Base-by-base conservation (phyloP, 2,329 filamentous ascomycete genomes). In the Penicillium sp. region DNA sequence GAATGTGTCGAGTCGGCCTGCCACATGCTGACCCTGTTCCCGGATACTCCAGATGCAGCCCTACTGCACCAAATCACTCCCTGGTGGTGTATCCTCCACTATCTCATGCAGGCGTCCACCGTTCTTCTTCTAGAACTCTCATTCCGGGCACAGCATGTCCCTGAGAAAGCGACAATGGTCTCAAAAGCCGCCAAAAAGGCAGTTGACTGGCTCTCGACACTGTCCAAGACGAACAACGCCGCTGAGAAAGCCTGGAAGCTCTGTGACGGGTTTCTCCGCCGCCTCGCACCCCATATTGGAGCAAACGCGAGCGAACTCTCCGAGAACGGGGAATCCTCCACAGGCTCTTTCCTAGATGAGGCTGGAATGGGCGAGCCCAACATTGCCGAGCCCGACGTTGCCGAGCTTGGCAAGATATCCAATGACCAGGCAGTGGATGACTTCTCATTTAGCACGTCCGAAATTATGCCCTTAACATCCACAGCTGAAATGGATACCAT, bases 51-150 rank as follows among this genome's bases (percentile, higher is more conserved):
- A 12, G 70, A 73, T 43, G 61, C 67, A 6, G 57, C 63, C 6
- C 55, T 67, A 0, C 57, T 76, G 9, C 64, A 73, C 47, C 64
- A 62, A 15, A 61, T 68, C 13, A 68, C 69, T 1, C 71, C 71
- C 12, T 76, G 73, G 73, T 75, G 72, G 71, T 72, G 66, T 52
- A 66, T 72, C 13, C 59, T 75, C 12, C 72, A 75, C 51, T 72
- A 70, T 45, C 59, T 75, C 6, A 73, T 75, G 62, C 73, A 75
- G 57, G 67, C 73, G 12, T 66, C 68, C 0, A 70, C 69, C 2
- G 64, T 76, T 1, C 63, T 75, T 18, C 65, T 75, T n/a, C 61
- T 75, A 12, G 73, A 75, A 46, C 62, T 75, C 9, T 62, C 71
- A 12, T 74, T 72, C 41, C 58, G 64, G 25, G 65, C 65, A n/a